A percentile compares a stretch with the other conserved stretches of the same genome.
Conservation (phyloP, 2,329 filamentous ascomycete species). For the Fusarium musae region DNA sequence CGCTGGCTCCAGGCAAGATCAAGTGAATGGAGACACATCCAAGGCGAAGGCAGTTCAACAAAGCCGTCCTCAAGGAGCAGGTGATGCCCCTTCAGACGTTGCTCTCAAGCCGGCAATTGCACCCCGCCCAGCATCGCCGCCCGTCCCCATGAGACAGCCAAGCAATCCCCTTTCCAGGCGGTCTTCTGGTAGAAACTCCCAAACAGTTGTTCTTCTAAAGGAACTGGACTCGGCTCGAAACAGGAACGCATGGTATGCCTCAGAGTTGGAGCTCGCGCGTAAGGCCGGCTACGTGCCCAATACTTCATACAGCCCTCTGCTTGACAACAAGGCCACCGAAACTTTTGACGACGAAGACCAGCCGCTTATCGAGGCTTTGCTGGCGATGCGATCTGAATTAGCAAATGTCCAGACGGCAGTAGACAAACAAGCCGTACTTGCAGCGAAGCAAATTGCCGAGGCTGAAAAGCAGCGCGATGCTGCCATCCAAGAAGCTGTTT, state of each 20-base stretch:
- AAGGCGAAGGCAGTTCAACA: constrained; percentile 51
- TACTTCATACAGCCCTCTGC: constrained; percentile 73
- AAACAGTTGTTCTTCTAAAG: constrained; percentile 80
- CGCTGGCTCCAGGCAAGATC: constrained; percentile 52
- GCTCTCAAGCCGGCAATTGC: constrained; percentile 50
- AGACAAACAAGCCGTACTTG: constrained; percentile 85
- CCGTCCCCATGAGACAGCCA: constrained; percentile 65
- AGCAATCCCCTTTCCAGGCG: constrained; percentile 69
- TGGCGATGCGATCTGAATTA: constrained; percentile 91
- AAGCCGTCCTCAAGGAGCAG: constrained; percentile 68
- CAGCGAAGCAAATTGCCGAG: constrained; percentile 90
- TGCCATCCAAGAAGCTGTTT: constrained; percentile 94
- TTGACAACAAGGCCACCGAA: constrained; percentile 81
- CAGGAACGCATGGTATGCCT: constrained; percentile 96
- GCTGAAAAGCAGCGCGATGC: constrained; percentile 94
- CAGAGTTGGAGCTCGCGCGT: constrained; percentile 89
- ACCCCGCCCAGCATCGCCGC: constrained; percentile 65
- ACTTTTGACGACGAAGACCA: constrained; percentile 92
- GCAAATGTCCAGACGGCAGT: constrained; percentile 90
- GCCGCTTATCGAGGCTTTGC: constrained; percentile 88
- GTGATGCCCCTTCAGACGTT: constrained; percentile 75
- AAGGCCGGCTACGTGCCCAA: constrained; percentile 88
- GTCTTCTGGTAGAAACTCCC: constrained; percentile 69
- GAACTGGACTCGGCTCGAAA: constrained; percentile 88
- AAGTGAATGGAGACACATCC: constrained; percentile 41